Base-by-base conservation (phyloP, 1,284 basidiomycete genomes). In the Pseudomicrostroma phylloplanum region DNA sequence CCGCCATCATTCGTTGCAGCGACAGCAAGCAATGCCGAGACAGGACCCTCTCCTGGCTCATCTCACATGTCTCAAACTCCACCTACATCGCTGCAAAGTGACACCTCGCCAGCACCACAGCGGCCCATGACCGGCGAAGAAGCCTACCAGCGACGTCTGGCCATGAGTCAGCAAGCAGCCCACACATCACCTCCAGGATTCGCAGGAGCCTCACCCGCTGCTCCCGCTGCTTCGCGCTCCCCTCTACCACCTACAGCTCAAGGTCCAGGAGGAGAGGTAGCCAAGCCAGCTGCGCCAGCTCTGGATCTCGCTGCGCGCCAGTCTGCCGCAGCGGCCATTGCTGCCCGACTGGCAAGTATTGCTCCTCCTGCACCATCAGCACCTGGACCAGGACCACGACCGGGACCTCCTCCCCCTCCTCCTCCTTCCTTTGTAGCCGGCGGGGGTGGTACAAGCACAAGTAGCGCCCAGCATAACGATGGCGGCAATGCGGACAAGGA, bases 291-390 rank as follows among this genome's bases (percentile, higher is more conserved):
- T 23, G 39, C 30, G 36, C 36, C 21, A 26, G 12, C 42, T n/a
- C 30, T n/a, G 3, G 66, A 68, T 41, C 41, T 68, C 6, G 54
- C 62, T 46, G 42, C 70, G 1, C 58, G 64, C 7, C 63, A 66
- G 42, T 59, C 40, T 6, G 71, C 67, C 23, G 72, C 72, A 41
- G 70, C 66, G 1, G 70, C 70, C 55, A 74, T 74, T 43, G 72
- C 72, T 6, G 72, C 71, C 1, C 63, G 67, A 17, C 62, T 74
- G 4, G 63, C 56, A 21, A 57, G 58, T 36, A 41, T 19, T 36
- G 40, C 21, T 6, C 40, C 40, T 15, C 23, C n/a, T 49, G 55
- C 23, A 17, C 36, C 25, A 39, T 15, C 30, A n/a, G 23, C 36
- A 15, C 55, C 55, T 41, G 15, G 15, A 15, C 55, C 25, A 15